phyloP scores from a whole-genome alignment of 805 yeast genomes.

The Candida chauliodis region DNA sequence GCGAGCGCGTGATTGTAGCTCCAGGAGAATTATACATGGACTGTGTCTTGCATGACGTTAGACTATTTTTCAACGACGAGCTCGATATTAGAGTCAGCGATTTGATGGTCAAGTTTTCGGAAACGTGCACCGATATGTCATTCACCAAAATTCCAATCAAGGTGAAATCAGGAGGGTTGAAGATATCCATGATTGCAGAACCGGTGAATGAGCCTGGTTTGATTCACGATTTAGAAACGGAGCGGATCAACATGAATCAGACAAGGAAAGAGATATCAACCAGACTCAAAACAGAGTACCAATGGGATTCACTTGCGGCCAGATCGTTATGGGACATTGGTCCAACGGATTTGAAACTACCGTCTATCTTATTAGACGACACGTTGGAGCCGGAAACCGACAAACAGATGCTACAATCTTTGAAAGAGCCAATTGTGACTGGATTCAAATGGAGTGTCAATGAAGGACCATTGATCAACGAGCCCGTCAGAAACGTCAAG shows the following conservation, averaged over 20 bases:
- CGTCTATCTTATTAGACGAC: constrained; percentile 65
- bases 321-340: constrained; percentile 79
- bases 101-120: constrained; percentile 77
- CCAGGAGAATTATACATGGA: constrained; percentile 89
- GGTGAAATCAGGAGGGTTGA: constrained; percentile 37
- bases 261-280: constrained; percentile 44
- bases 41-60: constrained; percentile 72
- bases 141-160: constrained; percentile 62
- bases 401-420: constrained; percentile 39
- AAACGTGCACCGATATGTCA: constrained; percentile 66
- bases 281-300: constrained; percentile 51
- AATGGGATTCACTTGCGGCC: constrained; percentile 83
- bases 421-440: constrained; percentile 56
- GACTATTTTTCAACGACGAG: constrained; percentile 54
- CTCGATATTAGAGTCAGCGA: constrained; percentile 79
- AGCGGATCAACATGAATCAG: constrained; percentile 31
- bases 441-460: constrained; percentile 82
- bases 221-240: constrained; percentile 52
- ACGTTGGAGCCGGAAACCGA: constrained; percentile 69
- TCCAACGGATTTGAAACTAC: constrained; percentile 36
- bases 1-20: constrained; percentile 77
- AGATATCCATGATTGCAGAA: constrained; percentile 71
- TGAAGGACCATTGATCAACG: constrained; percentile 94
- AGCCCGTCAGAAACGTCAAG: constrained; percentile 64
- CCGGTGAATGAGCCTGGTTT: constrained; percentile 56